Conservation (phyloP, 2,329 filamentous ascomycete species). For the Calonectria montana region DNA sequence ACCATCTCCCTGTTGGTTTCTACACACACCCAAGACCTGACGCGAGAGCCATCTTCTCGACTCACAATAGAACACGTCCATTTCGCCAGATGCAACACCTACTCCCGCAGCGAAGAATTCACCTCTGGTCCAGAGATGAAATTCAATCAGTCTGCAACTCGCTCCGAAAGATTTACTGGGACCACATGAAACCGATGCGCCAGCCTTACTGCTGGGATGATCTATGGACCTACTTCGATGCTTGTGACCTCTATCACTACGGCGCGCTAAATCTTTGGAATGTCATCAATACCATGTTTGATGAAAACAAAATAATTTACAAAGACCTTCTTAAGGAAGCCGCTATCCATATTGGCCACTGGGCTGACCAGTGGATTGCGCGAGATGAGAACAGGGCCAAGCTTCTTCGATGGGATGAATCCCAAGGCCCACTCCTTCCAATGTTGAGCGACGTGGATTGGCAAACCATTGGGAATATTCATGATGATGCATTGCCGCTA, state of each 20-base stretch:
- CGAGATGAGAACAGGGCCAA: slow-evolving; percentile 44
- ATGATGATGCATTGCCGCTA: slow-evolving; percentile 44
- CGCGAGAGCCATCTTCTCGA: slow-evolving; percentile 55
- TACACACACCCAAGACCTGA: slow-evolving; percentile 48
- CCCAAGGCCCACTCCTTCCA: slow-evolving; percentile 40
- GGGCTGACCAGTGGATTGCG: slow-evolving; percentile 52
- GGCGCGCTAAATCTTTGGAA: slow-evolving; percentile 63
- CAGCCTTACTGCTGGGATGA: slow-evolving; percentile 50
- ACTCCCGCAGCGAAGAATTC: slow-evolving; percentile 41
- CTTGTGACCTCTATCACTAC: slow-evolving; percentile 57
- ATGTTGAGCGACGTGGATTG: slow-evolving; percentile 44
- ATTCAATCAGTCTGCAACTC: slow-evolving; percentile 54
- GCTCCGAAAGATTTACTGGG: slow-evolving; percentile 50
- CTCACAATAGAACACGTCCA: slow-evolving; percentile 40
- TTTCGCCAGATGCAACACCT: slow-evolving; percentile 47
- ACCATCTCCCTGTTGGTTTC: slow-evolving; percentile 50
- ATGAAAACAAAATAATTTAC: slow-evolving; percentile 53
- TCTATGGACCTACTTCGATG: slow-evolving; percentile 61
- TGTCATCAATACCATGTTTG: slow-evolving; percentile 53
- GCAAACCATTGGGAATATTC: slow-evolving; percentile 43
- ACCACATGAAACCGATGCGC: slow-evolving; percentile 48
- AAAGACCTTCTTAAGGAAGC: slow-evolving; percentile 38
- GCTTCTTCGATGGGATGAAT: slow-evolving; percentile 45
- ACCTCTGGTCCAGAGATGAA: slow-evolving; percentile 54
- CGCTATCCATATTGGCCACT: slow-evolving; percentile 47